Percentiles rank a stretch among this genome's conserved stretches.
phyloP scores from a whole-genome alignment of 495 filamentous ascomycete genomes.

The Trichoderma asperelloides region DNA sequence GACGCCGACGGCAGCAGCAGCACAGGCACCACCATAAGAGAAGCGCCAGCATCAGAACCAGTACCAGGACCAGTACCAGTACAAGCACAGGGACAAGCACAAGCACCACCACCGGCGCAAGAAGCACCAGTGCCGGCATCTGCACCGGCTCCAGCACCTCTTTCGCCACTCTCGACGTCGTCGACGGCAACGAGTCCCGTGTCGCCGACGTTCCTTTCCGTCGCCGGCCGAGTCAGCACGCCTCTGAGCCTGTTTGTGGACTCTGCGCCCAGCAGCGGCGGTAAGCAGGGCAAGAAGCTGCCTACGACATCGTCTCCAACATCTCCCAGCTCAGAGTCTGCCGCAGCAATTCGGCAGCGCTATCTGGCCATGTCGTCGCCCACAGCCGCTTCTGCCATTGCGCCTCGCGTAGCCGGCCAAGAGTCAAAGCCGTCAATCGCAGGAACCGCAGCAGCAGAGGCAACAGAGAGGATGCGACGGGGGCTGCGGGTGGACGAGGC shows the following conservation, averaged over 20 bases:
- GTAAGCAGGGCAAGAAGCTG: conserved; percentile 9
- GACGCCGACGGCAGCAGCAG: neutral
- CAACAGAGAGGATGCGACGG: conserved; percentile 1
- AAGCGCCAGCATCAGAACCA: no score
- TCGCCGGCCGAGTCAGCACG: conserved; percentile 31
- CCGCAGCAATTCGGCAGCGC: neutral
- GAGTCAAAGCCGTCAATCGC: neutral
- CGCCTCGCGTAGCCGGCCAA: neutral
- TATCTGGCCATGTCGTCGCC: conserved; percentile 6
- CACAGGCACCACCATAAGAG: no score
- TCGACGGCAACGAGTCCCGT: conserved; percentile 13
- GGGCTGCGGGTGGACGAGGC: neutral
- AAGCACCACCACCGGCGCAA: neutral
- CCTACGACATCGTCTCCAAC: conserved; percentile 17
- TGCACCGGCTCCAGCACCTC: neutral
- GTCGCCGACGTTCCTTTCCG: conserved; percentile 24
- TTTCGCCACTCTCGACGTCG: conserved; percentile 2
- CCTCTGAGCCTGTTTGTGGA: conserved; percentile 36
- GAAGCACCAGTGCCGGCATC: neutral
- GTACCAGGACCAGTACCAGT: no score
- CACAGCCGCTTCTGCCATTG: neutral
- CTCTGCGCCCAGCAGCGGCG: conserved; percentile 11
- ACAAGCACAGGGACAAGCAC: neutral
- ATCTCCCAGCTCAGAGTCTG: neutral
- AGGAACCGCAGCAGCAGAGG: neutral